Evolutionary conservation across 495 filamentous ascomycete genomes (phyloP), one percentile per base, ranked within the genome.

Genomic region (Neurospora sp.): DNA sequence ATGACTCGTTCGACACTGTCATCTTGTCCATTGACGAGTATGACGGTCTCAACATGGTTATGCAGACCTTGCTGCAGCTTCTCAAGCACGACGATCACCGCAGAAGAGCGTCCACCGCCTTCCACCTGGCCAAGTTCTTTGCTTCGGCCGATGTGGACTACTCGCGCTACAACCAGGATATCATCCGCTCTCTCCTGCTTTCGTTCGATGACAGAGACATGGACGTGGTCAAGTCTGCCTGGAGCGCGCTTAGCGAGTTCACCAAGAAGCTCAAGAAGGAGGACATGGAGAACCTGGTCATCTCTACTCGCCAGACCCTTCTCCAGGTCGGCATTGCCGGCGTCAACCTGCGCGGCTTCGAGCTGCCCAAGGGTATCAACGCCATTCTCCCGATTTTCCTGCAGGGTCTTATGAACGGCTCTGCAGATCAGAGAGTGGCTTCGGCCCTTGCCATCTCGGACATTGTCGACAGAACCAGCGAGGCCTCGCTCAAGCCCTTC

Each of bases 371-470:
- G 88, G 96, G 96, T 71, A 98, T 99, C 87, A 97, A 93, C 79
- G 93, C 96, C 71, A 91, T 99, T 74, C 83, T 99, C 68, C 96
- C 96, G 4, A 98, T 99, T 76, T 98, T 99, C 88, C 83, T 98
- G 75, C 96, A 99, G 78, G 96, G 95, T 83, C 87, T 99, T 74
- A 96, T 98, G 89, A 97, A 98, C 77, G 96, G 96, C 72, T 94
- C 91, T 20, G 81, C 91, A 12, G 96, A 99, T 5, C 96, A 98
- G 83, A 87, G 94, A 78, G 96, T 92, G 18, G 91, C 97, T 78
- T 88, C 96, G 48, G 96, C 96, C 72, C 86, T 99, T 68, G 96
- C 92, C 9, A 97, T 99, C 75, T 96, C 93, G 3, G 96, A 99
- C 78, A 91, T 99, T 75, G 90, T 98, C 75, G 96, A 98, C 81